These are phyloP conservation scores for Capsicum baccatum DNA, from an alignment of 257 asterid species.

Conservation along the genomic window DNA sequence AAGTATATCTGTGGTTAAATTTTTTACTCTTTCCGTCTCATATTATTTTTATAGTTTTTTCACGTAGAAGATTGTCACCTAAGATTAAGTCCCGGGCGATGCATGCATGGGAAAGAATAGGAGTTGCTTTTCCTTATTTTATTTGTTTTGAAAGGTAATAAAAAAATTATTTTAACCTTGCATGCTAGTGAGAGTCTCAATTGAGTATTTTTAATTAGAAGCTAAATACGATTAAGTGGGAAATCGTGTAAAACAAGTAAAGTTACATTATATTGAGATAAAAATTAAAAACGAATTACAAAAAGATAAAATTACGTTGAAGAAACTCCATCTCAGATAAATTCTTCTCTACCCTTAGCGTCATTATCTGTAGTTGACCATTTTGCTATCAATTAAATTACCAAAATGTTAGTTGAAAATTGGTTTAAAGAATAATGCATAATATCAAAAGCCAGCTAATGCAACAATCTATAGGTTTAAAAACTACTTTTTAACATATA, in stretches of 20 bases:
- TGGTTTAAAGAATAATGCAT: neutral
- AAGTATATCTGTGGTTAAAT: too few species aligned
- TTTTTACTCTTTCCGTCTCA: too few species aligned
- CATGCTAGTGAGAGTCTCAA: too few species aligned
- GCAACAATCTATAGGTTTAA: neutral
- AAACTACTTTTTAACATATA: neutral
- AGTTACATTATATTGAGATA: neutral
- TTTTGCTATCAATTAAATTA: neutral
- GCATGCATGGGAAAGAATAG: too few species aligned
- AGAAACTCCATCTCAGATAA: neutral
- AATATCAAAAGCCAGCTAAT: neutral
- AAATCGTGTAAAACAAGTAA: neutral
- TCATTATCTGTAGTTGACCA: neutral
- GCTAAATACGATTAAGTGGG: neutral
- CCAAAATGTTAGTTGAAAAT: neutral
- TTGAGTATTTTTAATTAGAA: neutral
- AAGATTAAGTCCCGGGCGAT: too few species aligned
- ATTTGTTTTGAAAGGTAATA: too few species aligned
- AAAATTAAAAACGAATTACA: too few species aligned
- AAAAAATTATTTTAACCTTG: too few species aligned
- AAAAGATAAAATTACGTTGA: neutral
- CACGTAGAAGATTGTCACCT: too few species aligned
- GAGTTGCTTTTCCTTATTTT: too few species aligned
- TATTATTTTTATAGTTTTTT: too few species aligned
- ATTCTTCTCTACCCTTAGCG: neutral